Conservation (phyloP, 768 basidiomycete species). For the Rubroboletus pulcherrimus region DNA sequence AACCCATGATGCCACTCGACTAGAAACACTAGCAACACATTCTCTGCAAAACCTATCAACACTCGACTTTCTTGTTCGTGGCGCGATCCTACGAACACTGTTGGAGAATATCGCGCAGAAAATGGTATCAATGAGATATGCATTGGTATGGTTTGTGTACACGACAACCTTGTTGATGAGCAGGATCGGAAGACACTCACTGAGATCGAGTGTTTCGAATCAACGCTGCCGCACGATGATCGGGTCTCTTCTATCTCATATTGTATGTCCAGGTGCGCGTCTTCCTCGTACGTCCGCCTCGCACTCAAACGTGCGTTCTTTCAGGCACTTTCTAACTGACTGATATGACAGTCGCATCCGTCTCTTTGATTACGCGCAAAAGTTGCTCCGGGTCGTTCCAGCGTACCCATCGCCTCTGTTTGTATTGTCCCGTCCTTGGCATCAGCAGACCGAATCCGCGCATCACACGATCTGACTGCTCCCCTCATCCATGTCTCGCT, state of each 20-base stretch:
- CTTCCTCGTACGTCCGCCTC: background rate
- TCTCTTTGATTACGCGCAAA: no score
- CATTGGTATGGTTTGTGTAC: background rate
- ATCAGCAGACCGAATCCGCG: constrained; percentile 41
- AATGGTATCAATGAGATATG: constrained; percentile 37
- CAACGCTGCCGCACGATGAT: constrained; percentile 61
- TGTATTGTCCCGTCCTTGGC: constrained; percentile 44
- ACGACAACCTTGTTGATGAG: constrained; percentile 8
- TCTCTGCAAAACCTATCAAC: constrained; percentile 56
- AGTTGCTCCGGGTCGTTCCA: constrained; percentile 37
- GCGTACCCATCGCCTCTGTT: constrained; percentile 67
- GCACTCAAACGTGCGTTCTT: background rate
- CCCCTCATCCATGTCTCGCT: constrained; percentile 41
- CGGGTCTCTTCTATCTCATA: constrained; percentile 50
- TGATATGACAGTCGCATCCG: no score
- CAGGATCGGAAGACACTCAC: no score
- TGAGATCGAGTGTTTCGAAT: constrained; percentile 54
- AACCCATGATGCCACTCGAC: no score
- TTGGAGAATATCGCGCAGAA: constrained; percentile 72
- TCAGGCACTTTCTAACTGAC: constrained; percentile 32
- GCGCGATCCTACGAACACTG: no score
- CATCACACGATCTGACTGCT: constrained; percentile 78
- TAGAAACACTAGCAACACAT: constrained; percentile 86
- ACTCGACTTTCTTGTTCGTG: no score
- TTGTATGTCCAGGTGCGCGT: background rate